Percentiles rank a stretch among this genome's conserved stretches.
Conservation (phyloP, 768 basidiomycete genomes). For the Panellus pusillus region DNA sequence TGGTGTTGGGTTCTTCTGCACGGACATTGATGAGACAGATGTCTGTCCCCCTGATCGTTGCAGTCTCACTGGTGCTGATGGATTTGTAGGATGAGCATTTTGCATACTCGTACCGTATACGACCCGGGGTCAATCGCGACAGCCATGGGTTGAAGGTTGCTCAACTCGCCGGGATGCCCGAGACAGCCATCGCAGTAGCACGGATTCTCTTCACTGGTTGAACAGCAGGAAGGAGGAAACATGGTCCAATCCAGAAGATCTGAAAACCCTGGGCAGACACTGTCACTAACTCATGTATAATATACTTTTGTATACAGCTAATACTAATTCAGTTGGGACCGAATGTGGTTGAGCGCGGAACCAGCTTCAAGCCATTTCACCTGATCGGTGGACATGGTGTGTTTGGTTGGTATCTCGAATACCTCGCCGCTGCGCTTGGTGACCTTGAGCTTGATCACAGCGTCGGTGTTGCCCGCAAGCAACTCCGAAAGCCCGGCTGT, state of each 20-base stretch:
- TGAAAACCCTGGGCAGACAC: conserved; percentile 31
- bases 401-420: conserved; percentile 72
- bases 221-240: conserved; percentile 26
- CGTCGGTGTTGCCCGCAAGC: conserved; percentile 46
- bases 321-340: conserved; percentile 45
- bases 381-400: conserved; percentile 93
- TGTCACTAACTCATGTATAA: conserved; percentile 15
- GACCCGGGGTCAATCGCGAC: conserved; percentile 83
- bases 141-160: conserved; percentile 93
- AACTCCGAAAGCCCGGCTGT: conserved; percentile 81
- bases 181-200: conserved; percentile 59
- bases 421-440: conserved; percentile 61
- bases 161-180: conserved; percentile 81
- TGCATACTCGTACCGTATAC: conserved; percentile 78
- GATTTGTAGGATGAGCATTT: conserved; percentile 66
- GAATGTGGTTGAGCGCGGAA: conserved; percentile 88
- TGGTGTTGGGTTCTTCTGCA: conserved; percentile 84
- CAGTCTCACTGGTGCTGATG: background rate
- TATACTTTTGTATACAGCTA: conserved; percentile 17
- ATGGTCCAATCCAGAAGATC: conserved; percentile 24
- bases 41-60: conserved; percentile 41
- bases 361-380: conserved; percentile 88
- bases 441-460: conserved; percentile 61
- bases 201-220: conserved; percentile 46
- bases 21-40: conserved; percentile 75